phyloP scores from a whole-genome alignment of 805 yeast species.

The Aciculoconidium aculeatum region DNA sequence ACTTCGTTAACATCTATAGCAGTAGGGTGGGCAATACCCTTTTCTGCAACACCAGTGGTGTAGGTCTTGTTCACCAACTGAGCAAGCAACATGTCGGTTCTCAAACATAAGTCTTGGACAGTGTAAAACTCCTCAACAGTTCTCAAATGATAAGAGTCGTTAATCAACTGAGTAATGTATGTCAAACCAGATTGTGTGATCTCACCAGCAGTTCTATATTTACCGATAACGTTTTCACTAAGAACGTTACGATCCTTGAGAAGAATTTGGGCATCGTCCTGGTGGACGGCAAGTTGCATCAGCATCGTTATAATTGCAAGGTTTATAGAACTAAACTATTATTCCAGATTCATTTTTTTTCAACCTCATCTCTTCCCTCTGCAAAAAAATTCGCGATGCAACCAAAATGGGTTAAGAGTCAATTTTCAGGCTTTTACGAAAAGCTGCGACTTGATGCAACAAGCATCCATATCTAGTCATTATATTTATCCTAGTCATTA shows the following conservation, averaged over 20 bases:
- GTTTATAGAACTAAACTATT: conserved; percentile 1
- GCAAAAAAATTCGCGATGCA: conserved; percentile 1
- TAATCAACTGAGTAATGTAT: conserved; percentile 60
- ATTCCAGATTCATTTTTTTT: conserved; percentile 4
- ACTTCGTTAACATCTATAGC: conserved; percentile 79
- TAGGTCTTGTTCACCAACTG: conserved; percentile 56
- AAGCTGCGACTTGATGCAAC: too few species aligned
- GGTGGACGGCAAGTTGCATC: conserved; percentile 70
- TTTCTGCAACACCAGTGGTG: conserved; percentile 64
- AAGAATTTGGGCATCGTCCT: conserved; percentile 66
- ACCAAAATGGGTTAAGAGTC: too few species aligned
- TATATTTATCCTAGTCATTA: too few species aligned
- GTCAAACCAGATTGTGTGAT: conserved; percentile 76
- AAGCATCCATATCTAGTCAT: too few species aligned
- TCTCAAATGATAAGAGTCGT: conserved; percentile 64
- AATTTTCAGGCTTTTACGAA: too few species aligned
- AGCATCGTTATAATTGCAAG: background rate
- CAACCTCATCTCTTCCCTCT: conserved; percentile 6
- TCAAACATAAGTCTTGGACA: conserved; percentile 68
- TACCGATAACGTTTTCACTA: conserved; percentile 57
- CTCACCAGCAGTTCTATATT: conserved; percentile 86
- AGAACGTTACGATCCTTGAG: conserved; percentile 69
- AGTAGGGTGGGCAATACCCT: conserved; percentile 91
- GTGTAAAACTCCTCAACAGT: conserved; percentile 39
- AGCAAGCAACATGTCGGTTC: conserved; percentile 72